Evolutionary conservation across 2,329 filamentous ascomycete genomes (phyloP).

Genomic region (Pseudopyrenochaeta lycopersici): DNA sequence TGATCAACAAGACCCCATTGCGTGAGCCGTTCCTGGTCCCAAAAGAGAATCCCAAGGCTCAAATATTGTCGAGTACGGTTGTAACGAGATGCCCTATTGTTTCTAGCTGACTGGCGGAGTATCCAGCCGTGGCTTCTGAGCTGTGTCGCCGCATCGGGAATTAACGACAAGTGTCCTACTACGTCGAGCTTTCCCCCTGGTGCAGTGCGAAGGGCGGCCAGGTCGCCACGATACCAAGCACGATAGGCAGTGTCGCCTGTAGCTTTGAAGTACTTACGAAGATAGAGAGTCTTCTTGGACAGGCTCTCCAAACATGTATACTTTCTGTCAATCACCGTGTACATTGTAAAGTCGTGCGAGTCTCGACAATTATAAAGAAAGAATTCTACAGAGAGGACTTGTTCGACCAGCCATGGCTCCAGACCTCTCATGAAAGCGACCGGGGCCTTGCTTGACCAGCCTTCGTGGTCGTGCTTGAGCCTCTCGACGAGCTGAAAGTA

Average conservation of each 20-base stretch:
- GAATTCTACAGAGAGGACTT: conserved; percentile 3
- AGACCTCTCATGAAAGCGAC: conserved; percentile 10
- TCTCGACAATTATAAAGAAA: background rate
- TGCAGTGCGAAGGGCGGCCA: background rate
- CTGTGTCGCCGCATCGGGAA: background rate
- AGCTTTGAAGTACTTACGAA: background rate
- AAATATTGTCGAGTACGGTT: background rate
- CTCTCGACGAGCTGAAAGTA: conserved; percentile 8
- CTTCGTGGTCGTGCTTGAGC: background rate
- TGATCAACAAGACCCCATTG: background rate
- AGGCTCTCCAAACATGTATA: background rate
- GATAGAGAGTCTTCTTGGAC: background rate
- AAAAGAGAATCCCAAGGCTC: conserved; percentile 18
- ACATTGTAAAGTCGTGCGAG: background rate
- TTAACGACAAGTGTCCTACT: background rate
- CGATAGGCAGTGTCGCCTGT: background rate
- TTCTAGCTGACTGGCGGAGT: background rate
- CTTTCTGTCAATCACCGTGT: conserved; percentile 1
- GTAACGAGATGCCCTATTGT: background rate
- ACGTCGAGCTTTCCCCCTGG: too few species aligned
- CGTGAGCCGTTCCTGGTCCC: conserved; percentile 9
- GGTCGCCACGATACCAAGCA: background rate
- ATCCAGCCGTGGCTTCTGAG: background rate
- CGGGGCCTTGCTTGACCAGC: background rate
- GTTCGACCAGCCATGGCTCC: conserved; percentile 15